Evolutionary conservation across 106 monocot species (phyloP), one percentile per base, ranked within the genome.

Genomic region (Vanilla planifolia): DNA sequence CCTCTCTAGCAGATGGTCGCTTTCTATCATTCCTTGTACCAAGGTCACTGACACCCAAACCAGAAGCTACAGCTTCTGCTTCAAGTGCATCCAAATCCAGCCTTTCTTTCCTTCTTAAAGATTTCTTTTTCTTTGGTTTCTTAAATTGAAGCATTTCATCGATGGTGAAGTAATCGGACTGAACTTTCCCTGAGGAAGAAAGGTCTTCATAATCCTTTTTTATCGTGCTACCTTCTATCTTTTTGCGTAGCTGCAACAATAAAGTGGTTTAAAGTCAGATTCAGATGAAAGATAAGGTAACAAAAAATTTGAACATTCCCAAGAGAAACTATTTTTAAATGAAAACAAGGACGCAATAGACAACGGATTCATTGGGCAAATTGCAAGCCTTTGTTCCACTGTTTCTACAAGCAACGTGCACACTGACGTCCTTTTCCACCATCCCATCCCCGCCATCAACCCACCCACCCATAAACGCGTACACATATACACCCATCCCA

Each of bases 81-180:
- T 98, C 91, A 59, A 98, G 74, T n/a, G 81, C 81, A 75, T 98
- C 91, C 40, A 98, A 61, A 69, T 98, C 87, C 24, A 98, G 55
- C 58, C 82, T 91, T 33, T 91, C 91, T 65, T 74, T 87, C 75
- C 91, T 96, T 62, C 96, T 86, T 42, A 96, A 69, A 15, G 91
- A 84, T 55, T 96, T 96, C 74, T 96, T 96, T 65, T 88, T 96
- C 77, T 84, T 96, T 24, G 96, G 96, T 57, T 96, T 96, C 34
- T 85, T 96, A 67, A 96, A 96, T 51, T 82, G 84, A 70, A 96
- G 74, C 91, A 96, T 91, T 77, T 96, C 96, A 25, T 96, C 91
- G 43, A 76, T 55, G 36, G 96, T 82, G 61, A 71, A 91, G 62
- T 87, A 96, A 65, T 96, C 96, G 63, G 96, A 91, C 51, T 81